Evolutionary conservation across 495 filamentous ascomycete genomes (phyloP).

Genomic region (Daldinia decipiens): DNA sequence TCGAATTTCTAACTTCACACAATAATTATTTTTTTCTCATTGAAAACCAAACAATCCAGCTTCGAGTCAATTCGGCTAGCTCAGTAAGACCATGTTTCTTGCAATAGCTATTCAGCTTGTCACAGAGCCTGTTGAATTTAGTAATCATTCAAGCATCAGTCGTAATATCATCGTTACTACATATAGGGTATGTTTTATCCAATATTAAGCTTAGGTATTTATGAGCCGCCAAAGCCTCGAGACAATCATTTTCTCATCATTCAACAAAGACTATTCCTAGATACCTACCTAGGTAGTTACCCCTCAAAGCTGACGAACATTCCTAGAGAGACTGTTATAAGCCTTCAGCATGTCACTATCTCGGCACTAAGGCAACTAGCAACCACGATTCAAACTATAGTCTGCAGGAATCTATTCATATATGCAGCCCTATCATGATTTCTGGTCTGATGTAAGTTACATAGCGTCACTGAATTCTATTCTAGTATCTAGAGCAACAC

Average conservation of each 20-base stretch:
- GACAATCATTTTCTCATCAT: slow-evolving; percentile 3
- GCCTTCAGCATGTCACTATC: slow-evolving; percentile 10
- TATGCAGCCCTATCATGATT: slow-evolving; percentile 40
- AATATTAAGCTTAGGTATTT: slow-evolving; percentile 1
- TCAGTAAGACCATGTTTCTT: neutral
- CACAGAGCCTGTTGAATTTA: no score
- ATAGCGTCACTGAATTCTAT: slow-evolving; percentile 29
- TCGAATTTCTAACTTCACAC: no score
- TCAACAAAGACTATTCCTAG: slow-evolving; percentile 26
- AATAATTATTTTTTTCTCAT: neutral
- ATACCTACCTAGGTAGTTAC: neutral
- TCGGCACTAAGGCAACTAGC: slow-evolving; percentile 6
- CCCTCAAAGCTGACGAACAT: slow-evolving; percentile 15
- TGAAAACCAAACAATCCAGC: neutral
- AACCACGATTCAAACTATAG: neutral
- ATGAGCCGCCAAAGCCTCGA: neutral
- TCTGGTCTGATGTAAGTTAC: slow-evolving; percentile 30
- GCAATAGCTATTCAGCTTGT: neutral
- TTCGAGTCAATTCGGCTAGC: neutral
- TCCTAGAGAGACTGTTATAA: slow-evolving; percentile 1
- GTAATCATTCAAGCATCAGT: neutral
- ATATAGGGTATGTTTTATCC: neutral
- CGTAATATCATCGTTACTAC: neutral
- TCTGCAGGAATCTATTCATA: slow-evolving; percentile 3
- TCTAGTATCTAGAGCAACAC: slow-evolving; percentile 11